phyloP scores from a whole-genome alignment of 1,139 yeast genomes.

The Kazachstania sp. region DNA sequence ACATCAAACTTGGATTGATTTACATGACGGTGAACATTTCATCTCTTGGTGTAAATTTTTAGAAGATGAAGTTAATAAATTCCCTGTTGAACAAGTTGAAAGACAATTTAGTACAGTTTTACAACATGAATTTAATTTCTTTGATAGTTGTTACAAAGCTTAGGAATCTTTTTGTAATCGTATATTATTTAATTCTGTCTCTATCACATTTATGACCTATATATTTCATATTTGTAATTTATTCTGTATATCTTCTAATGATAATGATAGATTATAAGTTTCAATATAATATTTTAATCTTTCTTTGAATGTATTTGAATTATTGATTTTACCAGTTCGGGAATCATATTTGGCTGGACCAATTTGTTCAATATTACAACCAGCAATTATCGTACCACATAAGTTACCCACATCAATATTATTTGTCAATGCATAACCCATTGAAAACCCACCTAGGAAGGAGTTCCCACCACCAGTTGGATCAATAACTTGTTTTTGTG shows the following conservation, averaged over 20 bases:
- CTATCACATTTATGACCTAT: not conserved
- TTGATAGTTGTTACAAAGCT: slow-evolving; percentile 39
- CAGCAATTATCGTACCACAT: slow-evolving; percentile 72
- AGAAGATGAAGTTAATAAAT: slow-evolving; percentile 38
- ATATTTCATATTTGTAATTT: slow-evolving; percentile 1
- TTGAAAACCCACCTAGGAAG: slow-evolving; percentile 71
- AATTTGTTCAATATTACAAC: slow-evolving; percentile 64
- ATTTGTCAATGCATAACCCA: slow-evolving; percentile 46
- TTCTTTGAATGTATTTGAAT: slow-evolving; percentile 22
- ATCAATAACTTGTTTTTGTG: slow-evolving; percentile 50
- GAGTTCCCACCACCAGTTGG: slow-evolving; percentile 96
- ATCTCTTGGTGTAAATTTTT: slow-evolving; percentile 42
- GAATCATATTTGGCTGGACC: slow-evolving; percentile 49
- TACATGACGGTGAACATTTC: slow-evolving; percentile 43
- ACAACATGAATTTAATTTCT: slow-evolving; percentile 39
- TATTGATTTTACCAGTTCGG: slow-evolving; percentile 48
- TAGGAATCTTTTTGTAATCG: no score
- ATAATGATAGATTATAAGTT: slow-evolving; percentile 7
- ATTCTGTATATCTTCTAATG: slow-evolving; percentile 7
- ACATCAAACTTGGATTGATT: slow-evolving; percentile 43
- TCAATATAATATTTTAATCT: slow-evolving; percentile 18
- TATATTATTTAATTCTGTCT: no score
- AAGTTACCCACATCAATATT: slow-evolving; percentile 52
- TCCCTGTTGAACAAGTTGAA: slow-evolving; percentile 30
- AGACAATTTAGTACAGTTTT: slow-evolving; percentile 33